These are phyloP conservation scores for Eucalyptus camaldulensis DNA, from an alignment of 345 rosid genomes.

Conservation along the genomic window DNA sequence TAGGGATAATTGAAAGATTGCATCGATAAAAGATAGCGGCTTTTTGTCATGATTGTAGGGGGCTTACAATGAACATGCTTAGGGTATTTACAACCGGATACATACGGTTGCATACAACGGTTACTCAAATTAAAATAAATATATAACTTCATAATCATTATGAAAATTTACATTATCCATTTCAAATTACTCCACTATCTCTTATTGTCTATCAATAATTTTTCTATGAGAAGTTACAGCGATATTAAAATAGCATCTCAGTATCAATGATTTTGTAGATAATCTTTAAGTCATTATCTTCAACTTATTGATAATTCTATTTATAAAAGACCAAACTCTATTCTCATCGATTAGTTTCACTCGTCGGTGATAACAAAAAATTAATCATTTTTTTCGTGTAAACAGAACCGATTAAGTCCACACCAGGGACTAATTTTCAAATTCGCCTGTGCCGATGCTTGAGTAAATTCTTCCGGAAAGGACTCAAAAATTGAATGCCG, in stretches of 20 bases:
- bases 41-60: background rate
- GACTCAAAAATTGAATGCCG: background rate
- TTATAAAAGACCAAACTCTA: background rate
- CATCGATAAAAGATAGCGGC: background rate
- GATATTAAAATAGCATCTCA: too few relatives aligned
- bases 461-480: background rate
- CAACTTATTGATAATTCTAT: too few relatives aligned
- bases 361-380: too few relatives aligned
- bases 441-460: background rate
- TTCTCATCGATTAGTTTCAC: accelerated
- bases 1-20: background rate
- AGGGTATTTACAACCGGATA: background rate
- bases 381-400: background rate
- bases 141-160: background rate
- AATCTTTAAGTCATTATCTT: background rate
- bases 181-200: background rate
- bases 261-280: background rate
- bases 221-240: too few relatives aligned
- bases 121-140: too few relatives aligned
- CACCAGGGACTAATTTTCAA: background rate
- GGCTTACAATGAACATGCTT: background rate
- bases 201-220: background rate
- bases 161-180: background rate
- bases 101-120: background rate
- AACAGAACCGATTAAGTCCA: background rate